A percentile compares a stretch with the other conserved stretches of the same genome.
Evolutionary conservation across 176 grass and related monocot genomes (phyloP).

Genomic region (Rhynchospora breviuscula): DNA sequence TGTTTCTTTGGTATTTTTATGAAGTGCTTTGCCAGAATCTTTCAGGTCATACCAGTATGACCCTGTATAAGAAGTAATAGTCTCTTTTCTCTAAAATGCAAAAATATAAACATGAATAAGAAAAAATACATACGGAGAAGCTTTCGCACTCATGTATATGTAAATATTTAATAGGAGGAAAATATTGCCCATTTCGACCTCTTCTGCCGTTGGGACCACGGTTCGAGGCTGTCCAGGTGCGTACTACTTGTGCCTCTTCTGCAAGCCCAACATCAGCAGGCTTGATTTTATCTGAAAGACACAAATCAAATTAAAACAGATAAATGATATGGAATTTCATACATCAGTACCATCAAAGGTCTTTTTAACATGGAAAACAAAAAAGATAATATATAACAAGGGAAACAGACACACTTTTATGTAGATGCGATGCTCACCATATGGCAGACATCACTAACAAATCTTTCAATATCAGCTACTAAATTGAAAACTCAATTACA

Average conservation of each 20-base stretch:
- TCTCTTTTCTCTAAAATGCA: neutral
- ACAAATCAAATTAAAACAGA: conserved; percentile 10
- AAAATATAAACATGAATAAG: neutral
- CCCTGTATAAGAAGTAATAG: neutral
- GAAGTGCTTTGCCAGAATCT: neutral
- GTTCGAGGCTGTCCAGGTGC: conserved; percentile 49
- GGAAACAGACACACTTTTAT: neutral
- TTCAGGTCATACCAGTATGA: neutral
- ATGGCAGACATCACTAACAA: neutral
- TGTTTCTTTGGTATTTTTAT: neutral
- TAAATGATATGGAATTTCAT: neutral
- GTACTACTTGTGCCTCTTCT: conserved; percentile 73
- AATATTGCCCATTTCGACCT: conserved; percentile 56
- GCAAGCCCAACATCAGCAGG: conserved; percentile 85
- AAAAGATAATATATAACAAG: neutral
- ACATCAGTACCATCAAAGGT: neutral
- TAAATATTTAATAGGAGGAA: conserved; percentile 73
- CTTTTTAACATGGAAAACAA: neutral
- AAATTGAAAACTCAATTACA: neutral
- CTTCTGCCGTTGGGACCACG: conserved; percentile 62
- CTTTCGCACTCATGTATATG: conserved; percentile 90
- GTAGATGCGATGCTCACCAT: neutral
- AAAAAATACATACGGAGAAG: conserved; percentile 71
- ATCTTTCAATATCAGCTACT: neutral
- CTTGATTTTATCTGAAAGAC: conserved; percentile 70